phyloP scores from a whole-genome alignment of 192 early-diverging fungal genomes.

The Umbelopsis sp. region DNA sequence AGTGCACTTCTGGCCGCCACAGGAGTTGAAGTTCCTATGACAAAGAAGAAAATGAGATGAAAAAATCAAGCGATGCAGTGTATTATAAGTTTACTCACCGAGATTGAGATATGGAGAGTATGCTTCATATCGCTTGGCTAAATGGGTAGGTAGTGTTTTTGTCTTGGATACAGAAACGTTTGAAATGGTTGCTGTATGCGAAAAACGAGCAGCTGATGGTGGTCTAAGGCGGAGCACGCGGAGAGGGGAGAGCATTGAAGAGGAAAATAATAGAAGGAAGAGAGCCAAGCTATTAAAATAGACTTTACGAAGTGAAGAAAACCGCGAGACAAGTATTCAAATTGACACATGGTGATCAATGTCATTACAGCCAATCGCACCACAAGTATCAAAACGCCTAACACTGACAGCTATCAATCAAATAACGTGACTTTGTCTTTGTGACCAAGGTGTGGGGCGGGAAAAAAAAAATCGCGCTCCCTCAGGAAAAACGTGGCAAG shows the following conservation, averaged over 20 bases:
- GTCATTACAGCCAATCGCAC: neutral
- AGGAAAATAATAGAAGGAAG: neutral
- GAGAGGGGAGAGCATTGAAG: neutral
- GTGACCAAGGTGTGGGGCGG: neutral
- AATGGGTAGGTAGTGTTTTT: neutral
- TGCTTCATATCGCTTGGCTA: neutral
- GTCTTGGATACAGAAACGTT: neutral
- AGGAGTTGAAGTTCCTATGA: conserved; percentile 63
- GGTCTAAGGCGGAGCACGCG: neutral
- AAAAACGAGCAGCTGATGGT: neutral
- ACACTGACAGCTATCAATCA: neutral
- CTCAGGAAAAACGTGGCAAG: neutral
- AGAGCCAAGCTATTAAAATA: no score
- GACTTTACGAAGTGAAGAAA: no score
- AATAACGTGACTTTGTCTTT: neutral
- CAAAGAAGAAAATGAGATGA: neutral
- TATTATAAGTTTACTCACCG: neutral
- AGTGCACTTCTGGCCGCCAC: conserved; percentile 52
- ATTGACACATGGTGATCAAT: neutral
- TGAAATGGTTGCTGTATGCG: neutral
- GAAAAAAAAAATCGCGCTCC: neutral
- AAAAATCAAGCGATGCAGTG: neutral
- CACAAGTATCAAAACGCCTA: neutral
- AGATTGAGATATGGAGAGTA: neutral
- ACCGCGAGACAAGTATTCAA: no score